phyloP scores from a whole-genome alignment of 352 stramenopile species.

The Pythium apleroticum region DNA sequence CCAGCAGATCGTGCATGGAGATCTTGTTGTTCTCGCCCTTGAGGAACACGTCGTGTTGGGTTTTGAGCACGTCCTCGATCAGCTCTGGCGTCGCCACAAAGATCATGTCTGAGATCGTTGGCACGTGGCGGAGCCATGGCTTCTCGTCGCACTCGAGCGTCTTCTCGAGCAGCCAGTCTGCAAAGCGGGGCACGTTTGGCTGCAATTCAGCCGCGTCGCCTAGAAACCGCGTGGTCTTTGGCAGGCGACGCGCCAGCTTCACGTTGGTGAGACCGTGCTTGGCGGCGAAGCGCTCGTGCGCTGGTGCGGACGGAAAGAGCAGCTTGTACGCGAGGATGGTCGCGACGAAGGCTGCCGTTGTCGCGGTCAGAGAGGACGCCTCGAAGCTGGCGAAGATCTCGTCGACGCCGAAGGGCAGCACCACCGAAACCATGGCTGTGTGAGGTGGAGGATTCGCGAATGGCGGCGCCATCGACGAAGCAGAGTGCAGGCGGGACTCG shows the following conservation, averaged over 20 bases:
- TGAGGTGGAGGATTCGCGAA: not conserved
- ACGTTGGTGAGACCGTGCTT: slow-evolving; percentile 17
- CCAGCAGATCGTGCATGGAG: slow-evolving; percentile 17
- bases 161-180: slow-evolving; percentile 24
- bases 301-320: slow-evolving; percentile 1
- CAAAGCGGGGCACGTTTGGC: slow-evolving; percentile 13
- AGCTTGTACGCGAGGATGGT: slow-evolving; percentile 22
- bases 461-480: no score
- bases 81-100: slow-evolving; percentile 18
- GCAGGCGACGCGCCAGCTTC: slow-evolving; percentile 10
- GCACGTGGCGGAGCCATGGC: slow-evolving; percentile 16
- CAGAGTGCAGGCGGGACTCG: no score
- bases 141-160: slow-evolving; percentile 8
- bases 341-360: not conserved
- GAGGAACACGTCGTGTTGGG: slow-evolving; percentile 19
- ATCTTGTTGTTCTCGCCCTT: slow-evolving; percentile 12
- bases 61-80: slow-evolving; percentile 24
- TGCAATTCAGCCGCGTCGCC: slow-evolving; percentile 9
- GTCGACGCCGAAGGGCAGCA: not conserved
- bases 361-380: slow-evolving; percentile 3
- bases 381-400: not conserved
- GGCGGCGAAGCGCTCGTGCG: slow-evolving; percentile 9
- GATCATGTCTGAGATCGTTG: slow-evolving; percentile 19
- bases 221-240: not conserved
- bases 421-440: slow-evolving; percentile 1